Base-by-base conservation (phyloP, 371 early-diverging fungal species). In the Haplosporangium sp. region DNA sequence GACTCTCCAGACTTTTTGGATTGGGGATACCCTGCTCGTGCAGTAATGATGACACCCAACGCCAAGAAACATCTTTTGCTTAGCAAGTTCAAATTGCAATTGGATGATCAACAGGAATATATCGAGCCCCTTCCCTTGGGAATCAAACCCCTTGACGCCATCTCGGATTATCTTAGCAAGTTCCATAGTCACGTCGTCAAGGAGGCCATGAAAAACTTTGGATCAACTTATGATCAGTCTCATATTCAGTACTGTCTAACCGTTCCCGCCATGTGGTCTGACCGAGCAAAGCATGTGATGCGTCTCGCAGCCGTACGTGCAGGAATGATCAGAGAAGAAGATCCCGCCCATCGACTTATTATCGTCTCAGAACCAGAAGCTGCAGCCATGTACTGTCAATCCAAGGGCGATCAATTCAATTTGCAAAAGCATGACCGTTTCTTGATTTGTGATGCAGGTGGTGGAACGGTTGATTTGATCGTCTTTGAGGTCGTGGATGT, bases 401-500 rank as follows among this genome's bases (percentile, higher is more conserved):
- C 85, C 68, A 88, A 85, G 48, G 86, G 86, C 42, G 87, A 87
- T 42, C 86, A 84, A 63, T 87, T 87, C 74, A 86, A 87, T 45
- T 63, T 87, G 13, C 84, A 78, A 44, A 84, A 86, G 62, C 83
- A 83, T 11, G 86, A 87, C 52, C 83, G 84, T 9, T 90, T 90
- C 77, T 84, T 90, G 86, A 89, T 90, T 65, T 88, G 89, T 72
- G 91, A 90, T 79, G 89, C 90, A 40, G 91, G 91, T 78, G 91
- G 91, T 72, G 91, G 91, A 67, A 90, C 91, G 1, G 89, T 90
- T 1, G 91, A 90, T 84, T 66, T 90, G 70, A 89, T 83, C 44
- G 76, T 75, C 38, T 79, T 79, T 74, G 79, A 79, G 55, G 79
- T 79, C 60, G 79, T 79, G 35, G 79, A 79, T 48, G 74, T 79